A percentile compares a stretch with the other conserved stretches of the same genome.
Evolutionary conservation across 2,329 filamentous ascomycete genomes (phyloP).

Genomic region (Pleomassaria siparia): DNA sequence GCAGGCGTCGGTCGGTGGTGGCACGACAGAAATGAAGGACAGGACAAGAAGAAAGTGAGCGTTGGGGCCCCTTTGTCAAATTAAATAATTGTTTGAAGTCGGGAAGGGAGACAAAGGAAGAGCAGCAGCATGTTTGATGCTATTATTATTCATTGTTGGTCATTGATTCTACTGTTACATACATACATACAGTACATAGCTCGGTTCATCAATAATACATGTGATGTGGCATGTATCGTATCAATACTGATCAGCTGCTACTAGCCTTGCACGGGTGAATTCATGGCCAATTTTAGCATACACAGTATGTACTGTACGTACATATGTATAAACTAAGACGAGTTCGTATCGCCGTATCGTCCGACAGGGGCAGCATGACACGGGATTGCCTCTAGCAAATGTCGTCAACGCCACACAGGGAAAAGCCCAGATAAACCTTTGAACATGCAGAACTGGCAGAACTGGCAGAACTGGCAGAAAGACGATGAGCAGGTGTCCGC

Average conservation of each 20-base stretch:
- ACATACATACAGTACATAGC: conserved; percentile 21
- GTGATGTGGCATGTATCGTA: no score
- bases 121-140: no score
- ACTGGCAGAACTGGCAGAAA: no score
- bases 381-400: conserved; percentile 1
- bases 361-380: background rate
- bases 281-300: conserved; percentile 29
- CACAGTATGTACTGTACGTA: no score
- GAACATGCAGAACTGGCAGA: no score
- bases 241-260: conserved; percentile 28
- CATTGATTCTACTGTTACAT: conserved; percentile 10
- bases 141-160: no score
- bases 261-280: conserved; percentile 20
- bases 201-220: conserved; percentile 9
- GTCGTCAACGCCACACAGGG: conserved; percentile 2
- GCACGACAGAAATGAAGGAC: conserved; percentile 16
- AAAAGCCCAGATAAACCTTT: conserved; percentile 3
- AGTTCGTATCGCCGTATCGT: conserved; percentile 14
- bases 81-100: conserved; percentile 15
- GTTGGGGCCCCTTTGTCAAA: conserved; percentile 16
- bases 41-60: conserved; percentile 26
- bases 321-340: no score
- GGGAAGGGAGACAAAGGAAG: conserved; percentile 11
- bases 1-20: conserved; percentile 13
- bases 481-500: conserved; percentile 7